Base-by-base conservation (phyloP, 495 filamentous ascomycete genomes). In the Cercophora scortea region DNA sequence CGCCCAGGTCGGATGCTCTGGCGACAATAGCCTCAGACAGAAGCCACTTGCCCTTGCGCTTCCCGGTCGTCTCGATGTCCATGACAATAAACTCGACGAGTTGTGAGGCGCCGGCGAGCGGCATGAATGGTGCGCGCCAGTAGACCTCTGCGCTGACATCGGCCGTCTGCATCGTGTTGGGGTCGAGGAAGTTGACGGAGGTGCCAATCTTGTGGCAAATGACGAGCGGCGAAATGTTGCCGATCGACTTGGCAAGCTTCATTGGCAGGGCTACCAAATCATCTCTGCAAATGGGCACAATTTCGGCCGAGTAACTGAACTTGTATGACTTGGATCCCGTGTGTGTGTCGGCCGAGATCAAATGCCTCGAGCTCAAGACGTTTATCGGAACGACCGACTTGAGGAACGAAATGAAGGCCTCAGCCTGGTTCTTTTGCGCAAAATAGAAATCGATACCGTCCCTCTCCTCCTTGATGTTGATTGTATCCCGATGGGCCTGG, bases 361-460 rank as follows among this genome's bases (percentile, higher is more conserved):
- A 77, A 66, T 96, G 87, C 55, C 90, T 87, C 4, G 87, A 89
- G 60, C 91, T 92, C 66, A 91, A 95, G n/a, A 79, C 70, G 47
- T 80, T 76, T 8, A 88, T 75, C 12, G 93, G 94, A 0, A 84
- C 80, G 7, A 91, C 88, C 0, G 88, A 89, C 47, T 78, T 80
- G 8, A 98, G 70, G 71, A 98, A 98, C 63, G 95, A 86, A 49
- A 95, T 79, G 66, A 97, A 92, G 59, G 86, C 90, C 54, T 95
- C 90, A 5, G 92, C 93, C 54, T 94, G 88, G 61, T 96, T 97
- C 52, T 90, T 75, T 40, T 88, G 83, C 0, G 86, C 74, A 62
- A 88, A 99, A 76, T 82, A 97, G 67, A 99, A 99, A 64, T 99
- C 94, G 43, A 99, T 79, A 16, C 94, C 94, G 61, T 95, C 85